Conservation (phyloP, 2,329 filamentous ascomycete genomes). For the Hypoxylon sp. region DNA sequence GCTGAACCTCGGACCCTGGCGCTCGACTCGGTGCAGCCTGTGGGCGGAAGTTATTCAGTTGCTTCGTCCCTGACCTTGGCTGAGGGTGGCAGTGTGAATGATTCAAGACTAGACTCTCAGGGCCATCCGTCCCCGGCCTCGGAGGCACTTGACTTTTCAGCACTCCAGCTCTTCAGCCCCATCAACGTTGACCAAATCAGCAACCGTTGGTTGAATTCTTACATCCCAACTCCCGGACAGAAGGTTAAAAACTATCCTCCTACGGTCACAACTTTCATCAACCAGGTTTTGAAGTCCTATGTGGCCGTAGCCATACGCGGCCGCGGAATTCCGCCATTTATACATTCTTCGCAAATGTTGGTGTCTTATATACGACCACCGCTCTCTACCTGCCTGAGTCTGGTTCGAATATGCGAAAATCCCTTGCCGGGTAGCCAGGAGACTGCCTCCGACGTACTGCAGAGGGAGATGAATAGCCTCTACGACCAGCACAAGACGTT, state of each 20-base stretch:
- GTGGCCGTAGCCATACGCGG: constrained; percentile 48
- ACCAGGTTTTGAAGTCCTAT: constrained; percentile 55
- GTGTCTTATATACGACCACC: constrained; percentile 40
- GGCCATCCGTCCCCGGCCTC: not conserved
- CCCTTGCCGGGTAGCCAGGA: constrained; percentile 46
- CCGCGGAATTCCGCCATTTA: constrained; percentile 52
- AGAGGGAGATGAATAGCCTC: constrained; percentile 54
- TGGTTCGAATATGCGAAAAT: constrained; percentile 52
- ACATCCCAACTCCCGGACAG: constrained; percentile 55
- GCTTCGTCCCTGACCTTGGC: not conserved
- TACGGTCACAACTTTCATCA: constrained; percentile 50
- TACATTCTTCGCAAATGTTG: constrained; percentile 51
- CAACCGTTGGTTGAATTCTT: constrained; percentile 58
- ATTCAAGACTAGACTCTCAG: not conserved
- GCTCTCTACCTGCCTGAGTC: constrained; percentile 52
- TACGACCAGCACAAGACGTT: constrained; percentile 41
- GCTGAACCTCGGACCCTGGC: not conserved
- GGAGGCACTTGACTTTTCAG: constrained; percentile 46
- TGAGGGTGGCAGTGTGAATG: not conserved
- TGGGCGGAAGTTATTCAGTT: constrained; percentile 1
- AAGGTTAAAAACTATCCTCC: constrained; percentile 52
- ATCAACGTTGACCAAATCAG: constrained; percentile 57
- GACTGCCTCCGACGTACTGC: constrained; percentile 47
- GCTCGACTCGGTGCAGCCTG: constrained; percentile 1
- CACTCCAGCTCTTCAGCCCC: constrained; percentile 51